Evolutionary conservation across 2,329 filamentous ascomycete species (phyloP).

Genomic region (Dactylellina haptotyla): DNA sequence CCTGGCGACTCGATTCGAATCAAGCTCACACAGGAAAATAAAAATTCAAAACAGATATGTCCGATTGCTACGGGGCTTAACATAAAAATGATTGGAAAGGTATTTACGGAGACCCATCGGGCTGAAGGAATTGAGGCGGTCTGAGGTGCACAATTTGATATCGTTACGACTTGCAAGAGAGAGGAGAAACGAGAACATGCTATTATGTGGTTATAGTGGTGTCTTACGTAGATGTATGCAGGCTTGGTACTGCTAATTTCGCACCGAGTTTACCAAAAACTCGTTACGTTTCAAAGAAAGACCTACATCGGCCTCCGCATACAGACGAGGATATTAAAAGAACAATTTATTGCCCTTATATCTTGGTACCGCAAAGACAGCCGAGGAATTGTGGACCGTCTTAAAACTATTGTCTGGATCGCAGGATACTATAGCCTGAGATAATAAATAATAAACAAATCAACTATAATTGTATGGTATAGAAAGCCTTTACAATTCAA

Average conservation of each 20-base stretch:
- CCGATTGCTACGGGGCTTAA: constrained; percentile 28
- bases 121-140: neutral
- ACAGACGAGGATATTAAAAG: constrained; percentile 16
- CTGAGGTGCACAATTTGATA: constrained; percentile 31
- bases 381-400: constrained; percentile 38
- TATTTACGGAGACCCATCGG: neutral
- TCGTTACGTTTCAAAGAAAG: constrained; percentile 48
- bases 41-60: constrained; percentile 26
- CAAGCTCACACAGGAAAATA: constrained; percentile 35
- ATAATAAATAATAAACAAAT: neutral
- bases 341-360: constrained; percentile 5
- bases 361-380: constrained; percentile 37
- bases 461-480: constrained; percentile 12
- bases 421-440: constrained; percentile 38
- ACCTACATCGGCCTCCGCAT: constrained; percentile 37
- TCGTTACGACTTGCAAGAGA: constrained; percentile 2
- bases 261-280: constrained; percentile 52
- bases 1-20: constrained; percentile 37
- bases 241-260: constrained; percentile 48
- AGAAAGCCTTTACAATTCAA: constrained; percentile 2
- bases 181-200: neutral
- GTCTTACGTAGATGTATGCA: constrained; percentile 16
- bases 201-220: constrained; percentile 8
- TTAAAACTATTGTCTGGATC: constrained; percentile 33
- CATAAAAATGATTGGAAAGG: constrained; percentile 9